Evolutionary conservation across 768 basidiomycete genomes (phyloP), one percentile per base, ranked within the genome.

Genomic region (Lentinula sp.): DNA sequence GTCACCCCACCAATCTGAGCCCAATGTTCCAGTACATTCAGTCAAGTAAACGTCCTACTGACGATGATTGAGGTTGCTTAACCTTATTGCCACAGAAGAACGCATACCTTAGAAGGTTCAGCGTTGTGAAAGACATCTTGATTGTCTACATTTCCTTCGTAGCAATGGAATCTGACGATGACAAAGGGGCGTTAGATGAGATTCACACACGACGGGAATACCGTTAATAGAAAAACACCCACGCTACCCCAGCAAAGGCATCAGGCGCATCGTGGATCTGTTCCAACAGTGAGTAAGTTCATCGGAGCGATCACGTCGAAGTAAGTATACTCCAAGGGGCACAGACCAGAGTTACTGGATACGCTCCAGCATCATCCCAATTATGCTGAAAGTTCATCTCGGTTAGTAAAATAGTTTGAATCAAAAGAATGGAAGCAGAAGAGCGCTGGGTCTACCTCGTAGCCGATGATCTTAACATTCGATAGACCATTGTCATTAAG

Each of bases 1-100:
- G 53, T 84, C 80, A 62, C 63, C 73, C 83, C 83, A 84, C 81
- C 80, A 83, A 65, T 82, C 79, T 7, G 71, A 71, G 33, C 79
- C 77, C 43, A 76, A 65, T 0, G 69, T 72, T 8, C 82, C 82
- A 2, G 79, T 69, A 62, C 83, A 82, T 63, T 83, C 82, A 3
- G 81, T 66, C 10, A 62, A 42, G 42, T 63, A 61, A 12, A 64
- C 48, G 28, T 64, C 63, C 59, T 56, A 51, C 33, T 12, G 2
- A 55, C 33, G 6, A 20, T 32, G 6, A 3, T 16, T 9, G 9
- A 35, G 10, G 50, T 36, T 6, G 32, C 6, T 33, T 41, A 18
- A 42, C 12, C 33, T 43, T 41, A 41, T 4, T 52, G 51, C 13
- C 28, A 60, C 16, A 52, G 20, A 36, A 35, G 2, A 60, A 53